phyloP scores from a whole-genome alignment of 2,329 filamentous ascomycete species.

The Ophiostoma quercus region DNA sequence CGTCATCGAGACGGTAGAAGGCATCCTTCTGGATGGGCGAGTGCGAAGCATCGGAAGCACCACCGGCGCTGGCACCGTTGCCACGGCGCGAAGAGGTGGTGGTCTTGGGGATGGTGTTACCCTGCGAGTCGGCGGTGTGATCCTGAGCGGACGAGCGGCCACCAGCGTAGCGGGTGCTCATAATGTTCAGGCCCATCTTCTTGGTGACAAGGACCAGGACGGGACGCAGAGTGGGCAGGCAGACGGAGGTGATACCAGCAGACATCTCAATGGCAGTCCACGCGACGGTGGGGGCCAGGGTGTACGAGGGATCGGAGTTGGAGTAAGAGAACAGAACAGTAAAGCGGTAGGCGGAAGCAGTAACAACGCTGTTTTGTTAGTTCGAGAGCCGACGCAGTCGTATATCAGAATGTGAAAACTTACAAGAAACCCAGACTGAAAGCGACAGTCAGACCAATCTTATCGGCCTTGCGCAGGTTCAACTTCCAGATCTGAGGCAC shows the following conservation, averaged over 20 bases:
- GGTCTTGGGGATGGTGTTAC: not conserved
- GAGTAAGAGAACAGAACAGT: slow-evolving; percentile 9
- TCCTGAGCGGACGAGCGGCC: not conserved
- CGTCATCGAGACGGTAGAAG: slow-evolving; percentile 12
- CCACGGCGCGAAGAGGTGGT: not conserved
- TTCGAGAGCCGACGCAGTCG: not conserved
- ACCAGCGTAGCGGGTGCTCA: slow-evolving; percentile 1
- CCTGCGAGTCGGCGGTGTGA: not conserved
- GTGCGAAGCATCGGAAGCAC: not conserved
- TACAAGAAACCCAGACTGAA: slow-evolving; percentile 13
- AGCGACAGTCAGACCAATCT: slow-evolving; percentile 9
- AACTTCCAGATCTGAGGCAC: slow-evolving; percentile 13
- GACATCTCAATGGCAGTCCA: slow-evolving; percentile 15
- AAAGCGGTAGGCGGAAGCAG: slow-evolving; percentile 10
- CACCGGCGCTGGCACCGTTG: not conserved
- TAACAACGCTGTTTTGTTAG: slow-evolving; percentile 7
- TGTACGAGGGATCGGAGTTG: slow-evolving; percentile 1
- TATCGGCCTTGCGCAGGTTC: slow-evolving; percentile 12
- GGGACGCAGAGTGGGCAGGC: slow-evolving; percentile 7
- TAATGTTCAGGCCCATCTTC: not conserved
- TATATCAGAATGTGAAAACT: not conserved
- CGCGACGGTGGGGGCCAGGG: slow-evolving; percentile 6
- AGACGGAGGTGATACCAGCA: slow-evolving; percentile 10
- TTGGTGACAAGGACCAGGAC: not conserved
- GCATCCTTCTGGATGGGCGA: slow-evolving; percentile 10